Percentiles rank a stretch among this genome's conserved stretches.
Evolutionary conservation across 768 basidiomycete species (phyloP).

Genomic region (Megacollybia marginata): DNA sequence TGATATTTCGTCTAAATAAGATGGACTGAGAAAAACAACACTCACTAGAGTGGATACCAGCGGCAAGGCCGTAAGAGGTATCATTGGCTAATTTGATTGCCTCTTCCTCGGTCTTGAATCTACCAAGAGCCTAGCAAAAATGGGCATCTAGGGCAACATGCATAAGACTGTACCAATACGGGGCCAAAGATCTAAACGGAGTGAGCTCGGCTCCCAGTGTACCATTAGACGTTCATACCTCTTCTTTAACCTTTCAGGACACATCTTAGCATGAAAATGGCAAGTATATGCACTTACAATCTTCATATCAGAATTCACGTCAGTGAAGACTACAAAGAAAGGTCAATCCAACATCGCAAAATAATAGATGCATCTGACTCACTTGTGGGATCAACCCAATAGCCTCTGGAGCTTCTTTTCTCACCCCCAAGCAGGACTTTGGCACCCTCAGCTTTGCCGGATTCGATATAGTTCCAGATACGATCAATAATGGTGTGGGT

Average conservation of each 20-base stretch:
- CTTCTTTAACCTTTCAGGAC: constrained; percentile 52
- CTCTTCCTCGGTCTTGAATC: constrained; percentile 83
- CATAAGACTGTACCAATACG: constrained; percentile 64
- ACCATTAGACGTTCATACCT: constrained; percentile 31
- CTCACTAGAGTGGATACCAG: constrained; percentile 83
- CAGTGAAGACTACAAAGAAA: constrained; percentile 60
- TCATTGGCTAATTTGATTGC: constrained; percentile 81
- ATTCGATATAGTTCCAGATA: constrained; percentile 83
- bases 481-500: constrained; percentile 40
- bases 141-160: too few relatives aligned
- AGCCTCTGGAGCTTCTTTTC: constrained; percentile 73
- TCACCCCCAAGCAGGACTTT: constrained; percentile 72
- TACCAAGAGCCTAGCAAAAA: too few relatives aligned
- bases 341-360: constrained; percentile 1
- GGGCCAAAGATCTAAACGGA: constrained; percentile 82
- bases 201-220: background rate
- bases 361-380: constrained; percentile 17
- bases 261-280: background rate
- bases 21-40: constrained; percentile 5
- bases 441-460: constrained; percentile 80
- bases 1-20: constrained; percentile 14
- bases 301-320: constrained; percentile 76
- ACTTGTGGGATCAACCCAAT: constrained; percentile 87
- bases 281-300: constrained; percentile 45
- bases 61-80: constrained; percentile 86